A percentile compares a stretch with the other conserved stretches of the same genome.
Evolutionary conservation across 2,329 filamentous ascomycete species (phyloP).

Genomic region (Orbilia oligospora): DNA sequence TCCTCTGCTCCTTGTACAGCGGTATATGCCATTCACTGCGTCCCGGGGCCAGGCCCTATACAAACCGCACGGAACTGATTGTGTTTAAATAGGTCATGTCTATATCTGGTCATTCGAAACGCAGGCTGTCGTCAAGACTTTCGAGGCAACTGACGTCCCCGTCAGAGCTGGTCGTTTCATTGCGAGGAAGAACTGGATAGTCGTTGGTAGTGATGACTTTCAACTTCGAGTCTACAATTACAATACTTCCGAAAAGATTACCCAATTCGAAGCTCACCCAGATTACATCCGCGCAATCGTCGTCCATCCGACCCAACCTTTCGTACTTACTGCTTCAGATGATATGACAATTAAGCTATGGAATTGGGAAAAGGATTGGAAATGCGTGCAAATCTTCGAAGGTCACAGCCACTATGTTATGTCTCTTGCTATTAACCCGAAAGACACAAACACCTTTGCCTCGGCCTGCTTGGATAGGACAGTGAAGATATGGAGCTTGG

Average conservation of each 20-base stretch:
- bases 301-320: conserved; percentile 94
- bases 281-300: conserved; percentile 98
- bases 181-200: conserved; percentile 98
- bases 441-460: conserved; percentile 92
- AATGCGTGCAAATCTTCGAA: conserved; percentile 96
- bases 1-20: conserved; percentile 94
- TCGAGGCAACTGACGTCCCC: conserved; percentile 97
- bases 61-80: neutral
- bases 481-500: conserved; percentile 97
- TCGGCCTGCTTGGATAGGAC: conserved; percentile 96
- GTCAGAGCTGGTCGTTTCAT: conserved; percentile 97
- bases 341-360: conserved; percentile 99
- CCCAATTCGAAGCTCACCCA: conserved; percentile 95
- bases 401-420: conserved; percentile 98
- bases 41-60: neutral
- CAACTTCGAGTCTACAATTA: conserved; percentile 94
- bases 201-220: conserved; percentile 95
- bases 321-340: conserved; percentile 95
- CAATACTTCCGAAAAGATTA: conserved; percentile 99
- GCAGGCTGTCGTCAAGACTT: conserved; percentile 97
- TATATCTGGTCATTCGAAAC: conserved; percentile 99
- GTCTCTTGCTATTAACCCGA: conserved; percentile 96
- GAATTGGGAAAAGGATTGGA: conserved; percentile 99
- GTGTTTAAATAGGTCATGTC: conserved; percentile 80
- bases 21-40: conserved; percentile 71